phyloP scores from a whole-genome alignment of 805 yeast species.

The Citeromyces matritensis region DNA sequence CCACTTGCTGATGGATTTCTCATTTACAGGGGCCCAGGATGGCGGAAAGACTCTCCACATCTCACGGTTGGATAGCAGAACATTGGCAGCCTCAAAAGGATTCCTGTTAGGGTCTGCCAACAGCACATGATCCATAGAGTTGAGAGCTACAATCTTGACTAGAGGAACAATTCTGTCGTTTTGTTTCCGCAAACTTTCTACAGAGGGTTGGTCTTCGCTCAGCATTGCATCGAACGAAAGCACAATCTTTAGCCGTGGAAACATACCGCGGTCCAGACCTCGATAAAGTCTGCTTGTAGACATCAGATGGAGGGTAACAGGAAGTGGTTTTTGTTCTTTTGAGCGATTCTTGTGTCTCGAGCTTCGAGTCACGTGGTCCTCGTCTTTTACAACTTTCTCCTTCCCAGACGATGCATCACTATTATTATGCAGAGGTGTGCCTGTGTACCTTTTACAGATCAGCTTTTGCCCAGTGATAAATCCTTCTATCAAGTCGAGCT shows the following conservation, averaged over 20 bases:
- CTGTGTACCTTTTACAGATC: conserved; percentile 52
- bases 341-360: conserved; percentile 13
- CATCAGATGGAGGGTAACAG: conserved; percentile 22
- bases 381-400: conserved; percentile 7
- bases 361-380: conserved; percentile 13
- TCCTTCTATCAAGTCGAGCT: conserved; percentile 68
- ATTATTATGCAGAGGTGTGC: conserved; percentile 38
- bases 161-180: conserved; percentile 19
- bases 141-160: conserved; percentile 25
- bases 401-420: conserved; percentile 1
- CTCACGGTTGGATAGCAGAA: not conserved
- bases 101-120: conserved; percentile 6
- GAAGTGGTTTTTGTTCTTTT: conserved; percentile 7
- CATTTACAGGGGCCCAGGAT: too few species aligned
- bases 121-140: conserved; percentile 28
- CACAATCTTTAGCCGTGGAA: too few species aligned
- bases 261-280: conserved; percentile 7
- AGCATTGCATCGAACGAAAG: too few species aligned
- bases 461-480: conserved; percentile 58
- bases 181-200: too few species aligned
- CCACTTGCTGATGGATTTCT: too few species aligned
- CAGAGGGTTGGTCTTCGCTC: too few species aligned
- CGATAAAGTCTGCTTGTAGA: conserved; percentile 28
- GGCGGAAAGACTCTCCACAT: too few species aligned
- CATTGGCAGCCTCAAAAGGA: conserved; percentile 1